Base-by-base conservation (phyloP, 1,284 basidiomycete species). In the Tylopilus sp. region DNA sequence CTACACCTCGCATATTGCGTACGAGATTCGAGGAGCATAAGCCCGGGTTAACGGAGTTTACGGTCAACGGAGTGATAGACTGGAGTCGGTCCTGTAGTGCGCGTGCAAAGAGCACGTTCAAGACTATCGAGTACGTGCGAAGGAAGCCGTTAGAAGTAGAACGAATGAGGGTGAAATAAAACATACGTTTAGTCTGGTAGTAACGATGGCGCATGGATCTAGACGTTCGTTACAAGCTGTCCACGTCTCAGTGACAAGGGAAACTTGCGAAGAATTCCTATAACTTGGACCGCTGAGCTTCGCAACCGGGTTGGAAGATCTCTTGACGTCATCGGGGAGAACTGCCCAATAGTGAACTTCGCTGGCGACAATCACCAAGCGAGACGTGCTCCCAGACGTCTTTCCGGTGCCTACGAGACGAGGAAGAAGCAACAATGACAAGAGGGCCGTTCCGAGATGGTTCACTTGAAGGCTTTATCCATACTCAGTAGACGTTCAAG, bases 11-110 rank as follows among this genome's bases (percentile, higher is more conserved):
- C 60, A 53, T 0, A 11, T 29, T 16, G 21, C 12, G 18, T 34
- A 63, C 59, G 4, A 82, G 56, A 13, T 66, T 63, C 8, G 79
- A 77, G 40, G 61, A 46, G 59, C 78, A 81, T 51, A 67, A 75
- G 0, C 79, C 78, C 6, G 78, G 79, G 41, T 71, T 71, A 31
- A 75, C 70, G 13, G 69, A 38, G 21, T 72, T 68, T 15, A 76
- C 57, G 0, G 69, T 61, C 34, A 70, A 52, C 1, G 67, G 60
- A 2, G 38, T 53, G 26, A 49, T 49, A 2, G 51, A 49, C 23
- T 48, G 43, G 29, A 63, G 13, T n/a, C 43, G 42, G 4, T 54
- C 56, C 12, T 66, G 56, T 38, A 64, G 42, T 2, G 54, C 59
- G 13, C 62, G 65, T 1, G 44, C 39, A n/a, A 65, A 65, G 28